Percentiles rank a stretch among this genome's conserved stretches.
Conservation (phyloP, 2,329 filamentous ascomycete genomes). For the Colletotrichum siamense region DNA sequence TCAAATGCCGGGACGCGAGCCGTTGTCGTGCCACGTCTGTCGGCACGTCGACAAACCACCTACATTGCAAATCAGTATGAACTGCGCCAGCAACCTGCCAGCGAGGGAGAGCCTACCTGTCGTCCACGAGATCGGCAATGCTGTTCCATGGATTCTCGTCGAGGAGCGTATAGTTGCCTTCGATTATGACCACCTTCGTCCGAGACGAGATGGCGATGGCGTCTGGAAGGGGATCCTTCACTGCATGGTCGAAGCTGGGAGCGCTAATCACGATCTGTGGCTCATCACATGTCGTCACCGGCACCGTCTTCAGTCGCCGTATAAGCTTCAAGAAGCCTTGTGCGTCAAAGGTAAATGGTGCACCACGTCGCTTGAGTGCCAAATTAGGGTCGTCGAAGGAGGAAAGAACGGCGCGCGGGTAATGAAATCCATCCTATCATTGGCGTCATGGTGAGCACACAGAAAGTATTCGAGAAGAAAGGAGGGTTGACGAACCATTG, state of each 20-base stretch:
- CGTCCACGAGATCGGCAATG: slow-evolving; percentile 50
- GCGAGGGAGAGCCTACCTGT: slow-evolving; percentile 27
- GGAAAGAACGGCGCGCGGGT: slow-evolving; percentile 26
- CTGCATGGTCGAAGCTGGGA: slow-evolving; percentile 56
- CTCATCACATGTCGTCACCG: slow-evolving; percentile 25
- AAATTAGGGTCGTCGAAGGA: slow-evolving; percentile 25
- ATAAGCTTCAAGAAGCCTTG: slow-evolving; percentile 26
- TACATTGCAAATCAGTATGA: slow-evolving; percentile 1
- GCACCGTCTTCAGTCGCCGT: slow-evolving; percentile 20
- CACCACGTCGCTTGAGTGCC: slow-evolving; percentile 31
- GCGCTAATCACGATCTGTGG: slow-evolving; percentile 23
- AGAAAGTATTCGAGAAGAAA: not conserved
- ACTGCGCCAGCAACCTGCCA: not conserved
- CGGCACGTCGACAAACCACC: slow-evolving; percentile 34
- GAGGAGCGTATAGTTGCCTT: slow-evolving; percentile 55
- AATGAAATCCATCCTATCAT: slow-evolving; percentile 34
- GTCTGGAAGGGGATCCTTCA: slow-evolving; percentile 48
- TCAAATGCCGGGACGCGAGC: slow-evolving; percentile 28
- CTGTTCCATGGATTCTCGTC: slow-evolving; percentile 50
- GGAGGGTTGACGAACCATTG: slow-evolving; percentile 26
- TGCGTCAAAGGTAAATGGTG: slow-evolving; percentile 35
- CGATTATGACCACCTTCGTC: slow-evolving; percentile 54
- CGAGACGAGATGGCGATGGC: slow-evolving; percentile 34
- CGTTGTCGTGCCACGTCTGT: slow-evolving; percentile 27
- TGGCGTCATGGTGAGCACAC: not conserved